Percentiles rank a stretch among this genome's conserved stretches.
phyloP scores from a whole-genome alignment of 2,329 filamentous ascomycete species.

The Neonectria ditissima region DNA sequence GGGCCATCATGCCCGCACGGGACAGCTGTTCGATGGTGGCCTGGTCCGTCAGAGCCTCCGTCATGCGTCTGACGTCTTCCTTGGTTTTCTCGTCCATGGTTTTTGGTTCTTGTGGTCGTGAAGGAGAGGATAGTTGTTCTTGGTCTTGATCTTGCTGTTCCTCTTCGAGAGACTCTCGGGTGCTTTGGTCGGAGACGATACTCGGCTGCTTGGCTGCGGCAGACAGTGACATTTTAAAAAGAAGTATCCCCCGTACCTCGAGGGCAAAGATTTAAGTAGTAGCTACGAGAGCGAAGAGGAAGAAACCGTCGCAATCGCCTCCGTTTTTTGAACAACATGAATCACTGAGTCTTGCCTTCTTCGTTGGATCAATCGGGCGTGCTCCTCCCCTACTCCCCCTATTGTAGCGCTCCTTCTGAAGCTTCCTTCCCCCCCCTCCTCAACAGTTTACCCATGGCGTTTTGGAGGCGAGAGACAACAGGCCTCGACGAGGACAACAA shows the following conservation, averaged over 20 bases:
- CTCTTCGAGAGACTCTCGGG: not conserved
- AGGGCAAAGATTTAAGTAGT: not conserved
- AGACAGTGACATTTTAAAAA: not conserved
- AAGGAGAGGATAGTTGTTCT: not conserved
- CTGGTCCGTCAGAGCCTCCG: slow-evolving; percentile 37
- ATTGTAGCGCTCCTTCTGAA: not conserved
- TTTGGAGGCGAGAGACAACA: not conserved
- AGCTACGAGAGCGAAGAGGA: not conserved
- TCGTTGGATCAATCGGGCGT: not conserved
- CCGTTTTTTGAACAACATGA: not conserved
- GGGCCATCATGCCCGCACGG: slow-evolving; percentile 31
- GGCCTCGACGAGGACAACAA: not conserved
- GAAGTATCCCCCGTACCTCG: not conserved
- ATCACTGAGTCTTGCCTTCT: not conserved
- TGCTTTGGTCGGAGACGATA: not conserved
- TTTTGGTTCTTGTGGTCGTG: not conserved
- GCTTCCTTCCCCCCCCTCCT: too few species aligned
- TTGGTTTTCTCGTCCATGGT: not conserved
- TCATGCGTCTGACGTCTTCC: slow-evolving; percentile 39
- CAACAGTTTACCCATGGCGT: not conserved
- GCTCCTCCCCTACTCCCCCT: not conserved
- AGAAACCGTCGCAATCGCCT: not conserved
- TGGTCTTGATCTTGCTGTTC: not conserved
- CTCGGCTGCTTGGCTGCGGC: not conserved
- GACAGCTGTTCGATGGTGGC: slow-evolving; percentile 38